A percentile compares a stretch with the other conserved stretches of the same genome.
Evolutionary conservation across 2,329 filamentous ascomycete species (phyloP).

Genomic region (Colletotrichum kahawae): DNA sequence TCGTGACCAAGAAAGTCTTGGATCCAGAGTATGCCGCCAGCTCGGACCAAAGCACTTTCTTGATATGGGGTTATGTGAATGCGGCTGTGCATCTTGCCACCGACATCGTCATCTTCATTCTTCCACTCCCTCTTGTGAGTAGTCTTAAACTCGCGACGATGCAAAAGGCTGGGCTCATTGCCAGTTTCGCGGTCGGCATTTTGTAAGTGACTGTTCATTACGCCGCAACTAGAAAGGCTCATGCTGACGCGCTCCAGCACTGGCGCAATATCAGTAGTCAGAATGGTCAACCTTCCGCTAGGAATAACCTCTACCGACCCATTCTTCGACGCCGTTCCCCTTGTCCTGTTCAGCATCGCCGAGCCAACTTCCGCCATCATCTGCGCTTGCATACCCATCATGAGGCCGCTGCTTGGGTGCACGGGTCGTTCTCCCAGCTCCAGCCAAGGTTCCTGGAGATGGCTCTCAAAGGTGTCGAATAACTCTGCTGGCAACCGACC

Average conservation of each 20-base stretch:
- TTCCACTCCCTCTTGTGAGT: conserved; percentile 8
- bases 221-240: too few relatives aligned
- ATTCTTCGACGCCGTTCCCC: not conserved
- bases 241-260: not conserved
- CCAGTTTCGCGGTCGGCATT: conserved; percentile 12
- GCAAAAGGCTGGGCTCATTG: conserved; percentile 10
- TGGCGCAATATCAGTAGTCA: not conserved
- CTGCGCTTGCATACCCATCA: not conserved
- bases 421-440: not conserved
- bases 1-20: not conserved
- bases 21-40: not conserved
- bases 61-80: not conserved
- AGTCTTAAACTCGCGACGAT: not conserved
- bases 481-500: not conserved
- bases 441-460: not conserved
- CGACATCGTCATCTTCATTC: conserved; percentile 18
- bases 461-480: not conserved
- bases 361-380: not conserved
- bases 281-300: not conserved
- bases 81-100: conserved; percentile 4
- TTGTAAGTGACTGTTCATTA: not conserved
- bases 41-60: not conserved
- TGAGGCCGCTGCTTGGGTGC: not conserved
- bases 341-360: not conserved
- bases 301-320: not conserved